Percentiles rank a stretch among this genome's conserved stretches.
Evolutionary conservation across 2,329 filamentous ascomycete genomes (phyloP).

Genomic region (Scedosporium minutisporum): DNA sequence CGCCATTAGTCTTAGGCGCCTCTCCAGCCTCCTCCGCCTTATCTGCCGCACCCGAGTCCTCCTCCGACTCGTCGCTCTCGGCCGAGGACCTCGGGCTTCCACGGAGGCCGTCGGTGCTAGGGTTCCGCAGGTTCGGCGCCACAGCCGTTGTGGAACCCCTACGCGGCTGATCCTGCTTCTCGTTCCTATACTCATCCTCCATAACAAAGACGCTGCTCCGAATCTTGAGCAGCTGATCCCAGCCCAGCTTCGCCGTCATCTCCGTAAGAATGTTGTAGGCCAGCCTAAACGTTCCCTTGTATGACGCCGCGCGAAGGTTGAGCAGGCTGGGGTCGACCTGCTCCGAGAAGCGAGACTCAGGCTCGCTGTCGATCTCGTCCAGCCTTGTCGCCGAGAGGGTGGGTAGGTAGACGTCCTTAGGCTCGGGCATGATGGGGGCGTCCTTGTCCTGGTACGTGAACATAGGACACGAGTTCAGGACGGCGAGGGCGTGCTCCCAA

Average conservation of each 20-base stretch:
- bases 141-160: slow-evolving; percentile 18
- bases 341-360: slow-evolving; percentile 70
- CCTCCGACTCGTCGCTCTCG: slow-evolving; percentile 33
- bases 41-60: slow-evolving; percentile 20
- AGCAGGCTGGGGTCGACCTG: slow-evolving; percentile 79
- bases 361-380: slow-evolving; percentile 92
- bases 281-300: slow-evolving; percentile 92
- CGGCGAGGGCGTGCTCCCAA: slow-evolving; percentile 92
- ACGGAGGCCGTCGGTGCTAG: slow-evolving; percentile 70
- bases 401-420: slow-evolving; percentile 76
- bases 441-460: slow-evolving; percentile 99
- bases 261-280: slow-evolving; percentile 91
- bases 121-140: slow-evolving; percentile 62
- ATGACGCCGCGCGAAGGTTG: slow-evolving; percentile 76
- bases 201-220: slow-evolving; percentile 97
- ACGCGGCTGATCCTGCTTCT: slow-evolving; percentile 56
- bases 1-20: slow-evolving; percentile 28
- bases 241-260: slow-evolving; percentile 92
- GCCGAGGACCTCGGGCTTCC: slow-evolving; percentile 54
- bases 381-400: slow-evolving; percentile 80
- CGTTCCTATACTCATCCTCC: slow-evolving; percentile 95
- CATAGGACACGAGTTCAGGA: slow-evolving; percentile 97
- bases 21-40: slow-evolving; percentile 15
- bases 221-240: slow-evolving; percentile 92
- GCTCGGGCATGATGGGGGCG: slow-evolving; percentile 86